Percentiles rank a stretch among this genome's conserved stretches.
phyloP scores from a whole-genome alignment of 495 filamentous ascomycete species.

The Darksidea phi region DNA sequence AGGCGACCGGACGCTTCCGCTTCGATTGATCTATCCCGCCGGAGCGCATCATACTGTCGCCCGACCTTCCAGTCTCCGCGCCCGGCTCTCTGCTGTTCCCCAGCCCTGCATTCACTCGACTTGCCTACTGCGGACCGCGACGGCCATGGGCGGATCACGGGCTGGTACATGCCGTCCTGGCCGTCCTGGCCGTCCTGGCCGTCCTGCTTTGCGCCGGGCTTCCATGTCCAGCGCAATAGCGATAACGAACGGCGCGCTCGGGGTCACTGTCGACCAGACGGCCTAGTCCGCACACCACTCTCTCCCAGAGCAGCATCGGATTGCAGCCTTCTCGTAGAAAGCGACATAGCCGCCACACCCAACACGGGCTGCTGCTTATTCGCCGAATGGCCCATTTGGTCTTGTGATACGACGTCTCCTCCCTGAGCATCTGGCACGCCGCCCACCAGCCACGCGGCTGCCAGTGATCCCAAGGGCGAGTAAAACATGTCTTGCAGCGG shows the following conservation, averaged over 20 bases:
- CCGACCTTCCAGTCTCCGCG: constrained; percentile 7
- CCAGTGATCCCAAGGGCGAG: constrained; percentile 34
- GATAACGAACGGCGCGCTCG: no score
- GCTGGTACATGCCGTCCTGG: background rate
- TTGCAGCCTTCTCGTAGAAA: constrained; percentile 1
- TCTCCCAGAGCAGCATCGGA: no score
- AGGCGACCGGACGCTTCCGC: constrained; percentile 22
- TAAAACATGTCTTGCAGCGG: constrained; percentile 36
- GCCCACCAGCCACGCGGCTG: constrained; percentile 36
- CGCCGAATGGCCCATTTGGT: constrained; percentile 19
- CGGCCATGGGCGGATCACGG: constrained; percentile 25
- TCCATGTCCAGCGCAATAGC: no score
- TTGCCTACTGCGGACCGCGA: constrained; percentile 2
- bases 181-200: no score
- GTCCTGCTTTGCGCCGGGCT: no score
- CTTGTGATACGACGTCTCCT: constrained; percentile 29
- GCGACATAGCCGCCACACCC: constrained; percentile 34
- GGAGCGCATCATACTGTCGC: background rate
- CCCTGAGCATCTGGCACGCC: constrained; percentile 11
- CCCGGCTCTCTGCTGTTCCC: background rate
- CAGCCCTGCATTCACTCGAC: constrained; percentile 1
- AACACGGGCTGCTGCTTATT: constrained; percentile 23
- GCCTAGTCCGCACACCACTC: background rate
- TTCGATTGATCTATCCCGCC: constrained; percentile 11
- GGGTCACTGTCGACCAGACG: background rate